A percentile compares a stretch with the other conserved stretches of the same genome.
Evolutionary conservation across 306 rosid species (phyloP).

Genomic region (Inga oerstediana): DNA sequence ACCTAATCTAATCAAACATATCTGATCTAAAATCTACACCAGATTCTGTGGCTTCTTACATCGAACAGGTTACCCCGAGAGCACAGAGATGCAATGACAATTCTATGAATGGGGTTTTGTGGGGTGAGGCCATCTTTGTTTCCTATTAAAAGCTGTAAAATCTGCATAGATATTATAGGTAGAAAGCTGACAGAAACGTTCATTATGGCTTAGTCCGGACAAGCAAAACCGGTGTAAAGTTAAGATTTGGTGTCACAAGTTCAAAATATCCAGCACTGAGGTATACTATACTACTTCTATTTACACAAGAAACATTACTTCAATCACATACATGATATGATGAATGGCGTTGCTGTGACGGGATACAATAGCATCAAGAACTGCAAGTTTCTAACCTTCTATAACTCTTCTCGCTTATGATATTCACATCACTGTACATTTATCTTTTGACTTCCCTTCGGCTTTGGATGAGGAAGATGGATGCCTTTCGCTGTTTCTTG

Average conservation of each 20-base stretch:
- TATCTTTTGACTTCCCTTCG: slow-evolving; percentile 83
- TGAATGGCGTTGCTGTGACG: slow-evolving; percentile 34
- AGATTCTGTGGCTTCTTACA: slow-evolving; percentile 25
- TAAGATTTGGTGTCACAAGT: slow-evolving; percentile 10
- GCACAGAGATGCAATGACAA: slow-evolving; percentile 14
- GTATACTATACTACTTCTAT: slow-evolving; percentile 49
- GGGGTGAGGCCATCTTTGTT: slow-evolving; percentile 6
- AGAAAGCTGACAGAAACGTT: slow-evolving; percentile 23
- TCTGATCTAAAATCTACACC: not conserved
- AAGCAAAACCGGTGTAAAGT: not conserved
- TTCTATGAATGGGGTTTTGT: not conserved
- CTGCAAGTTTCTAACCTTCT: slow-evolving; percentile 34
- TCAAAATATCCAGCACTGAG: slow-evolving; percentile 47
- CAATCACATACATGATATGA: slow-evolving; percentile 42
- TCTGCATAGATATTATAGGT: not conserved
- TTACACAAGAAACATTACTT: slow-evolving; percentile 52
- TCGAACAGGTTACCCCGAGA: slow-evolving; percentile 1
- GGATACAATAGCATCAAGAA: slow-evolving; percentile 41
- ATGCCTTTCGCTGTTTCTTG: slow-evolving; percentile 56
- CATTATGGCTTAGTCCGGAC: slow-evolving; percentile 25
- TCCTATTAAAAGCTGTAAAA: slow-evolving; percentile 28
- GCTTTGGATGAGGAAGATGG: slow-evolving; percentile 54
- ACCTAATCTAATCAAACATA: not conserved
- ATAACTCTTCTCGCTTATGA: slow-evolving; percentile 27
- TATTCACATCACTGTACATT: slow-evolving; percentile 86